phyloP scores from a whole-genome alignment of 176 grass and related monocot species.

The Musa schizocarpa region DNA sequence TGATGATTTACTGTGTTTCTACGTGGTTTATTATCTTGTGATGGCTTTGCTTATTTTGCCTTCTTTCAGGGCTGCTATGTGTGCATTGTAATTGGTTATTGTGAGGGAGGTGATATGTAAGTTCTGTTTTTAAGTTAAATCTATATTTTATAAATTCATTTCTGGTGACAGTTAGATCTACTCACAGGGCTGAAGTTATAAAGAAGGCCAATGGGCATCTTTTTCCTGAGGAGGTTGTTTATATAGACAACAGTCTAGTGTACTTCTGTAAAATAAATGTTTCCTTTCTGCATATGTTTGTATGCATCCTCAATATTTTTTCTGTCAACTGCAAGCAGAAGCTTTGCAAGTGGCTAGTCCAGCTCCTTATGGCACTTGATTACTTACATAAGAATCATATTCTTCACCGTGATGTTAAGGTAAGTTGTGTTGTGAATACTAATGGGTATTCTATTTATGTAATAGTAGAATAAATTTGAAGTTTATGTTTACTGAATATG shows the following conservation, averaged over 20 bases:
- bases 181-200: slow-evolving; percentile 67
- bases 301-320: not conserved
- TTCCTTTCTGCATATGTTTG: not conserved
- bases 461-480: not conserved
- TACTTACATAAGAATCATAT: slow-evolving; percentile 92
- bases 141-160: not conserved
- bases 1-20: not conserved
- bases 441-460: not conserved
- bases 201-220: slow-evolving; percentile 65
- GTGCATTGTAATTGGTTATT: slow-evolving; percentile 93
- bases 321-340: slow-evolving; percentile 42
- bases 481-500: slow-evolving; percentile 12
- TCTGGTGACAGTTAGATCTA: not conserved
- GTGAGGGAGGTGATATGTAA: slow-evolving; percentile 95
- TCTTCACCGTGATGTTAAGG: slow-evolving; percentile 97
- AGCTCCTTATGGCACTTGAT: slow-evolving; percentile 95
- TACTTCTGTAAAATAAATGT: not conserved
- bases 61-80: slow-evolving; percentile 74
- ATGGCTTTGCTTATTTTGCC: slow-evolving; percentile 6
- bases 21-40: not conserved
- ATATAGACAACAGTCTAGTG: slow-evolving; percentile 1
- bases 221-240: slow-evolving; percentile 80
- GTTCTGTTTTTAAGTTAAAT: slow-evolving; percentile 19
- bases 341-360: slow-evolving; percentile 91
- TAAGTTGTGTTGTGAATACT: slow-evolving; percentile 12